Conservation (phyloP, 2,329 filamentous ascomycete species). For the Trichophyton mentagrophytes region DNA sequence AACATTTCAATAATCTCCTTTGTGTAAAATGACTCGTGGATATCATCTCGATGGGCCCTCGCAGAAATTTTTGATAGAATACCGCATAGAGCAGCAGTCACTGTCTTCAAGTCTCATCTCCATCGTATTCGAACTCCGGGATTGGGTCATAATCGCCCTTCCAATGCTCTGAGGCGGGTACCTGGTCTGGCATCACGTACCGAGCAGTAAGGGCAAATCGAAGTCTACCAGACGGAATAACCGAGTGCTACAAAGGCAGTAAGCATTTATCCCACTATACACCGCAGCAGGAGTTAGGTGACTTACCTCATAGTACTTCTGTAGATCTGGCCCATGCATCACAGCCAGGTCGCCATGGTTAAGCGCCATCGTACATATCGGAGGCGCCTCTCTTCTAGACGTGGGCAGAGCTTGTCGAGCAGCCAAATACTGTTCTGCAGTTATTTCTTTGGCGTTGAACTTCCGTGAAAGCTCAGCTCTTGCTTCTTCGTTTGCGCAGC, state of each 20-base stretch:
- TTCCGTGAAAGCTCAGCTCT: constrained; percentile 18
- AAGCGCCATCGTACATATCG: constrained; percentile 35
- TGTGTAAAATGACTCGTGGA: no score
- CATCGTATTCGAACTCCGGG: constrained; percentile 13
- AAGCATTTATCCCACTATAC: neutral
- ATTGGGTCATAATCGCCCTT: constrained; percentile 12
- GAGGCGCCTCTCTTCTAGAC: constrained; percentile 19
- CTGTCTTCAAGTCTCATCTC: constrained; percentile 11
- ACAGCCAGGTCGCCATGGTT: constrained; percentile 46
- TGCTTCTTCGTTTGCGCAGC: constrained; percentile 18
- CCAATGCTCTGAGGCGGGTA: constrained; percentile 18
- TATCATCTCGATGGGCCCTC: no score
- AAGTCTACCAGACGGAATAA: constrained; percentile 32
- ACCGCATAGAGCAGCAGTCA: no score
- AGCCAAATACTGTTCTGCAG: constrained; percentile 15
- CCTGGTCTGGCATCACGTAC: constrained; percentile 30
- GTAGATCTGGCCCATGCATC: constrained; percentile 44
- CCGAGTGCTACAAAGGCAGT: constrained; percentile 25
- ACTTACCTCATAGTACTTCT: constrained; percentile 42
- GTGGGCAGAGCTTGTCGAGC: constrained; percentile 19
- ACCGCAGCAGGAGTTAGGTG: neutral
- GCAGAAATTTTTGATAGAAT: no score
- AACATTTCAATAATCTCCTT: no score
- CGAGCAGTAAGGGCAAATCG: constrained; percentile 40
- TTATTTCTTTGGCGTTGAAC: constrained; percentile 15